phyloP scores from a whole-genome alignment of 257 asterid genomes.

The Lycium barbarum region DNA sequence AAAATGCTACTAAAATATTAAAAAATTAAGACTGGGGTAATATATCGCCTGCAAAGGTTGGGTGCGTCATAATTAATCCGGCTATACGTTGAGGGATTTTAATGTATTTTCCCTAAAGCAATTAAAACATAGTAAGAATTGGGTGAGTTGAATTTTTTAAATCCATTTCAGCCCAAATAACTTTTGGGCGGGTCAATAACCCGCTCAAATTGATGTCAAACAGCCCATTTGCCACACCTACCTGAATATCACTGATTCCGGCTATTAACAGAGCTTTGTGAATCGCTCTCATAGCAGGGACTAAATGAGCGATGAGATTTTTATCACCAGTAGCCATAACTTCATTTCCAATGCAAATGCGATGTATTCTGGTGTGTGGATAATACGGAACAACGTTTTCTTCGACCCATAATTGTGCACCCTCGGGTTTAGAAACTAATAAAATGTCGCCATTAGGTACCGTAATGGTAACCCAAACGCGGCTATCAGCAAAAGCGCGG shows the following conservation, averaged over 20 bases:
- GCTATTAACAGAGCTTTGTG: constrained; percentile 45
- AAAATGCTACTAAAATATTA: too few species aligned
- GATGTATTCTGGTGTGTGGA: constrained; percentile 41
- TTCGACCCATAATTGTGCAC: constrained; percentile 42
- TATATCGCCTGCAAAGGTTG: too few species aligned
- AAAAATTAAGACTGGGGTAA: too few species aligned
- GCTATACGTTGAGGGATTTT: too few species aligned
- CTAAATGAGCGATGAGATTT: constrained; percentile 38
- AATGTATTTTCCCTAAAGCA: too few species aligned
- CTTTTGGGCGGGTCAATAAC: too few species aligned
- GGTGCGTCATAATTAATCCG: too few species aligned
- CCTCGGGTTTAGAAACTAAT: constrained; percentile 32
- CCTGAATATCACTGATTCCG: constrained; percentile 32
- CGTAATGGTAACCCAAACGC: constrained; percentile 28
- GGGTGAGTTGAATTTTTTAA: too few species aligned
- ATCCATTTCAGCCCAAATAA: too few species aligned
- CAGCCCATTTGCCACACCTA: too few species aligned
- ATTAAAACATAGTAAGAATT: too few species aligned
- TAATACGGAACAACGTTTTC: constrained; percentile 38
- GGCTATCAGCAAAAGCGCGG: constrained; percentile 33
- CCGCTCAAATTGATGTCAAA: too few species aligned
- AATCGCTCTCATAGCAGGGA: constrained; percentile 56
- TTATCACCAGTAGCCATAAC: constrained; percentile 36
- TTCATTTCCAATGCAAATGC: constrained; percentile 45
- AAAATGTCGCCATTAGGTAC: constrained; percentile 36